phyloP scores from a whole-genome alignment of 2,329 filamentous ascomycete species.

The Sclerotinia subarctica region DNA sequence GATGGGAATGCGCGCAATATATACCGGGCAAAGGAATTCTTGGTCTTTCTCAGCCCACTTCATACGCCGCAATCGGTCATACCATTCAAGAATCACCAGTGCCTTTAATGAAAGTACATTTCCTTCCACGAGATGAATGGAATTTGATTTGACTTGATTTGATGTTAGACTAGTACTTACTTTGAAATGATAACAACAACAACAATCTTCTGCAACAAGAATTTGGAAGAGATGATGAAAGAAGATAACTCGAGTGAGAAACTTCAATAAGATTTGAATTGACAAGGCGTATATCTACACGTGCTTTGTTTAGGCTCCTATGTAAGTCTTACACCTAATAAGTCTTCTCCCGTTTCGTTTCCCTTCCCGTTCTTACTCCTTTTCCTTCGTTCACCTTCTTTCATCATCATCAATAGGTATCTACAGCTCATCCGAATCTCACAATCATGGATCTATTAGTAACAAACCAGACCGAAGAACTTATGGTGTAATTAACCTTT shows the following conservation, averaged over 20 bases:
- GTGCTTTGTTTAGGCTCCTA: not conserved
- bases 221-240: not conserved
- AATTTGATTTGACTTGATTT: not conserved
- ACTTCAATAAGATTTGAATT: not conserved
- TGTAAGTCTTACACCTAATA: not conserved
- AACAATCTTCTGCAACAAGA: not conserved
- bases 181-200: not conserved
- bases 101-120: not conserved
- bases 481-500: slow-evolving; percentile 1
- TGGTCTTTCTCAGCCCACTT: slow-evolving; percentile 13
- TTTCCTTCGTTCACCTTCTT: not conserved
- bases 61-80: slow-evolving; percentile 14
- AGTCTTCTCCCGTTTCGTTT: not conserved
- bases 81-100: not conserved
- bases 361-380: not conserved
- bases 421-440: too few relatives aligned
- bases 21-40: slow-evolving; percentile 6
- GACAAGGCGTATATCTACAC: not conserved
- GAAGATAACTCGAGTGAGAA: not conserved
- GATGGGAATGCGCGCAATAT: not conserved
- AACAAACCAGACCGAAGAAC: not conserved
- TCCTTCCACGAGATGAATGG: not conserved
- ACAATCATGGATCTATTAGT: not conserved
- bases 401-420: not conserved
- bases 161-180: not conserved